These are phyloP conservation scores for Populus hybrid DNA, from an alignment of 441 rosid species.

Conservation along the genomic window DNA sequence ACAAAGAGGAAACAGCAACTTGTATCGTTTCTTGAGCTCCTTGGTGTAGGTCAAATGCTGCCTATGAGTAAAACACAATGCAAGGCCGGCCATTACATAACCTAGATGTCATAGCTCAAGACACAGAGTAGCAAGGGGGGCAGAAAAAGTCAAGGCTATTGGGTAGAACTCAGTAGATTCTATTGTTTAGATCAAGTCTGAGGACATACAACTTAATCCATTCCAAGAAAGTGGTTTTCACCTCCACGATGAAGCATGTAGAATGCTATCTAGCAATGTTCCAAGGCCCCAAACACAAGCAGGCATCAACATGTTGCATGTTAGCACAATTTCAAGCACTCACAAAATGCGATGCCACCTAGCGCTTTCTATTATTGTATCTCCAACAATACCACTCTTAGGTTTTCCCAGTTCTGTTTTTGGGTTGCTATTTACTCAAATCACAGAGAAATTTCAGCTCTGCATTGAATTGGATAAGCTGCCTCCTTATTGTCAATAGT, in stretches of 20 bases:
- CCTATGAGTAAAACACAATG: no score
- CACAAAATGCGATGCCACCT: not conserved
- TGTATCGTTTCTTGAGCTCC: no score
- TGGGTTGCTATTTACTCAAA: not conserved
- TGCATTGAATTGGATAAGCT: not conserved
- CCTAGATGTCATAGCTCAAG: not conserved
- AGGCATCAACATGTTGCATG: not conserved
- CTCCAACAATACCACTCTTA: constrained; percentile 1
- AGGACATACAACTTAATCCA: not conserved
- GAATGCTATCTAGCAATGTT: not conserved
- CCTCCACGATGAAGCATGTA: not conserved
- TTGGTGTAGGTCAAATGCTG: no score
- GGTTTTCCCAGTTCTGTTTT: not conserved
- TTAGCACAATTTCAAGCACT: not conserved
- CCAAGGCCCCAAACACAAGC: not conserved
- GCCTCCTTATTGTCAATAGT: not conserved
- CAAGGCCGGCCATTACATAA: not conserved
- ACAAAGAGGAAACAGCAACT: no score
- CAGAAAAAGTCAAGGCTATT: not conserved
- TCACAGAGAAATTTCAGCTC: not conserved
- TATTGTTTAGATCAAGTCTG: not conserved
- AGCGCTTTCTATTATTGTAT: not conserved
- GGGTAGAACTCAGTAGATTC: not conserved
- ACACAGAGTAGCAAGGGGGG: not conserved
- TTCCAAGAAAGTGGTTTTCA: not conserved